Evolutionary conservation across 2,329 filamentous ascomycete species (phyloP), one percentile per base, ranked within the genome.

Genomic region (Scytalidium lignicola): DNA sequence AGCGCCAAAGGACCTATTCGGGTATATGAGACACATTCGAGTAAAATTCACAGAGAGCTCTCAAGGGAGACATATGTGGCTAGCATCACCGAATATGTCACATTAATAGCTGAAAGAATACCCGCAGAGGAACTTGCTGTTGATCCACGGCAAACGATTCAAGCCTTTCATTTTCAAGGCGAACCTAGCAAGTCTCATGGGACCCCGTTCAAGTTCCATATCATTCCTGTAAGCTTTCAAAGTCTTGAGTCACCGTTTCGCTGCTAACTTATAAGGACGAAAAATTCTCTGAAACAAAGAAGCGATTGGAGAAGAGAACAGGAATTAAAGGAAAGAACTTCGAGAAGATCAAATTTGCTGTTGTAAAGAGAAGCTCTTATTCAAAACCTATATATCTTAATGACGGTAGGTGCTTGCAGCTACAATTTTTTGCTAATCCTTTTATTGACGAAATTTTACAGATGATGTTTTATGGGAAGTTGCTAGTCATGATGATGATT

Each of bases 321-420:
- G 91, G 91, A 21, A 85, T 99, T 71, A 96, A 96, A 70, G 95
- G 93, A 67, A 99, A 99, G 75, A 90, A 90, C 57, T 91, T 99
- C 58, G 92, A 99, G 69, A 97, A 97, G 76, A 93, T 99, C 69
- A 96, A 95, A 69, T 96, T 99, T 73, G 88, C 90, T 6, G 70
- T 95, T 26, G 79, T 96, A 46, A 75, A 83, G 66, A 76, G 87
- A 65, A 59, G 70, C 58, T 77, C 82, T 46, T 95, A 88, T 68
- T 83, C 86, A 37, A 90, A 86, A 63, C 86, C 90, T 21, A 79
- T 82, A 51, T 95, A 95, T 70, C 74, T 99, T 43, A 83, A 86
- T 58, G 93, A 97, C 71, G 90, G 92, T 96, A 73, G 75, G 84
- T 67, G 8, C 28, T 44, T 15, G 23, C 40, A 12, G 12, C 44